Percentiles rank a stretch among this genome's conserved stretches.
phyloP scores from a whole-genome alignment of 495 filamentous ascomycete species.

The Opeltia flavorubescens region DNA sequence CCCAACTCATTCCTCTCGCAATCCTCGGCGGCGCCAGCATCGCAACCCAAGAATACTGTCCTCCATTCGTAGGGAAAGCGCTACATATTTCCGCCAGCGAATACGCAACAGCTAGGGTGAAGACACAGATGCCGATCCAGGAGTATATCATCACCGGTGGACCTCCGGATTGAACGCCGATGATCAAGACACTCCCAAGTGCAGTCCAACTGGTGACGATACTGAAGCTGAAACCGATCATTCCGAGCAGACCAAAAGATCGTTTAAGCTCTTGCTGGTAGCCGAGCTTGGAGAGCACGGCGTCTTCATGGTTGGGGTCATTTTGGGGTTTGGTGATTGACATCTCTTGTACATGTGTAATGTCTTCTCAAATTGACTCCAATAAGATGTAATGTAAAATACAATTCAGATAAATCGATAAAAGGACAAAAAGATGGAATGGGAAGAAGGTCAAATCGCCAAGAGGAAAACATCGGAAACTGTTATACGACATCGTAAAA shows the following conservation, averaged over 20 bases:
- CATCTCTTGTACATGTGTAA: no score
- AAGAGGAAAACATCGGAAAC: no score
- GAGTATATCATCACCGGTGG: slow-evolving; percentile 44
- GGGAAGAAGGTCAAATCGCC: no score
- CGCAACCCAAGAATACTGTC: slow-evolving; percentile 44
- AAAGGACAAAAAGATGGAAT: no score
- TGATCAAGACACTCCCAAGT: slow-evolving; percentile 40
- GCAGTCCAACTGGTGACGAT: slow-evolving; percentile 48
- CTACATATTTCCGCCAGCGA: slow-evolving; percentile 41
- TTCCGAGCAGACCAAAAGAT: slow-evolving; percentile 41
- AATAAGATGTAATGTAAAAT: no score
- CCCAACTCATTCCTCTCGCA: slow-evolving; percentile 31
- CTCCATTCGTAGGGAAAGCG: slow-evolving; percentile 37
- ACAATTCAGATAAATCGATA: no score
- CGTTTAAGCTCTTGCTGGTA: slow-evolving; percentile 45
- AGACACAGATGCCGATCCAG: slow-evolving; percentile 36
- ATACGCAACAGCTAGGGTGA: slow-evolving; percentile 38
- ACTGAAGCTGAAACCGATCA: slow-evolving; percentile 46
- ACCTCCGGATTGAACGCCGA: slow-evolving; percentile 39
- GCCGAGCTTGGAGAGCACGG: slow-evolving; percentile 29
- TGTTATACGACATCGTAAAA: no score
- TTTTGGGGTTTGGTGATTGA: slow-evolving; percentile 15
- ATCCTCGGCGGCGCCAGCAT: slow-evolving; percentile 39
- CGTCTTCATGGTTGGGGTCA: slow-evolving; percentile 25
- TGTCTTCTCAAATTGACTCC: no score